Evolutionary conservation across 2,329 filamentous ascomycete genomes (phyloP).

Genomic region (Trichophyton benhamiae): DNA sequence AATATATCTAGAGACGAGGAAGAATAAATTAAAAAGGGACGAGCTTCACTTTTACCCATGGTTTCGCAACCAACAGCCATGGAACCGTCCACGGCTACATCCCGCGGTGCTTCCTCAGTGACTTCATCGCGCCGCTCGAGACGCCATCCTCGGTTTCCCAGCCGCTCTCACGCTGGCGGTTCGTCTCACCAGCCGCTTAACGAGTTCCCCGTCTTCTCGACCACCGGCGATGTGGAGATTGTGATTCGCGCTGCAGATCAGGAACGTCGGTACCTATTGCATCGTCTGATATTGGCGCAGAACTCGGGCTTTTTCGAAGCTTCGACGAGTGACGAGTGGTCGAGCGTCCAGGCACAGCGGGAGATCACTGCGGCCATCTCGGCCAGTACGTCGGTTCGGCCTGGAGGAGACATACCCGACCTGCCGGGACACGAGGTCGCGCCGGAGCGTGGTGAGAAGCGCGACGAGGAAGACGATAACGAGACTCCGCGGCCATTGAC

Average conservation of each 20-base stretch:
- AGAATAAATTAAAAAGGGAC: neutral
- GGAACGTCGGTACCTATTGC: slow-evolving; percentile 75
- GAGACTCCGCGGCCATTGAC: slow-evolving; percentile 25
- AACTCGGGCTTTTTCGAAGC: slow-evolving; percentile 92
- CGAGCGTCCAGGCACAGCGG: slow-evolving; percentile 27
- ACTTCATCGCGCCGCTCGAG: slow-evolving; percentile 45
- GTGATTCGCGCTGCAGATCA: slow-evolving; percentile 55
- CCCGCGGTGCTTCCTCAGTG: slow-evolving; percentile 51
- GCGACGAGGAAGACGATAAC: slow-evolving; percentile 17
- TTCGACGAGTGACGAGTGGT: slow-evolving; percentile 70
- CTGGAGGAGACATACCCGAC: slow-evolving; percentile 33
- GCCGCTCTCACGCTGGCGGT: slow-evolving; percentile 64
- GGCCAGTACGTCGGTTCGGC: neutral
- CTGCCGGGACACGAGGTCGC: slow-evolving; percentile 26
- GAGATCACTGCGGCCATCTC: neutral
- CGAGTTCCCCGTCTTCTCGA: slow-evolving; percentile 82
- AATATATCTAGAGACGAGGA: neutral
- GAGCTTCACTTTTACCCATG: slow-evolving; percentile 17
- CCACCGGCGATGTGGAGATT: slow-evolving; percentile 89
- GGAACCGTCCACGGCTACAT: slow-evolving; percentile 41
- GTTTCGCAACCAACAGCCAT: slow-evolving; percentile 35
- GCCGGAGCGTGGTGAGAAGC: slow-evolving; percentile 21
- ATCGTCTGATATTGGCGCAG: slow-evolving; percentile 74
- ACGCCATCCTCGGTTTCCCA: slow-evolving; percentile 58
- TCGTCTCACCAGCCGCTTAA: slow-evolving; percentile 61